These are phyloP conservation scores for Ophiostoma sp. DNA, from an alignment of 2,329 filamentous ascomycete species.

Conservation along the genomic window DNA sequence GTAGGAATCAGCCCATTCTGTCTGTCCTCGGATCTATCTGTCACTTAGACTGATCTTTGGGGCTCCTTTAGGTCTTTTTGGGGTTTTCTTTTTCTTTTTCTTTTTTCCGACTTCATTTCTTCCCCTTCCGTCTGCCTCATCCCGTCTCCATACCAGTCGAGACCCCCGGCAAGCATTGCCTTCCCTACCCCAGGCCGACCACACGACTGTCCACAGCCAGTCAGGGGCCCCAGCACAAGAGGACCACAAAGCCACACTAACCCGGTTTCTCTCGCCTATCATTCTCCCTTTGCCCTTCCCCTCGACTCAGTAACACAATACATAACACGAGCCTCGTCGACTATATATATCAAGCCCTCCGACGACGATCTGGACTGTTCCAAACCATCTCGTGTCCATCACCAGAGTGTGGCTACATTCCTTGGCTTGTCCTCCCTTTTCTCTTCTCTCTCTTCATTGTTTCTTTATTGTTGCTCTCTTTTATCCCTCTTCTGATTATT, in stretches of 20 bases:
- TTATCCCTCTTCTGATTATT: background rate
- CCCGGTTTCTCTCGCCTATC: conserved; percentile 7
- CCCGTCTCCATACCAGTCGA: background rate
- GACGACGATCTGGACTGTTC: conserved; percentile 8
- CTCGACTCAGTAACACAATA: background rate
- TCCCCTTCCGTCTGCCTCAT: background rate
- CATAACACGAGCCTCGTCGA: background rate
- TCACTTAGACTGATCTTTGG: background rate
- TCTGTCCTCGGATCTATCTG: background rate
- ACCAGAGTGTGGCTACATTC: background rate
- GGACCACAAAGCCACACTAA: background rate
- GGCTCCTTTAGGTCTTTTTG: background rate
- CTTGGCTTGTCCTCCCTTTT: background rate
- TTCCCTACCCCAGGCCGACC: background rate
- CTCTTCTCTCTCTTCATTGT: background rate
- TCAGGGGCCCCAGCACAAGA: background rate
- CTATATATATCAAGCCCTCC: background rate
- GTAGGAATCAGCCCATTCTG: background rate
- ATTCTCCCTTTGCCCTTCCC: background rate
- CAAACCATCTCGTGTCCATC: background rate
- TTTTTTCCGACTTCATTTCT: background rate
- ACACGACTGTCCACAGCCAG: background rate
- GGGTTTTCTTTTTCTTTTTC: background rate
- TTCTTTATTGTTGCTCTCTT: no score
- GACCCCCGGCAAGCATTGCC: background rate